Evolutionary conservation across 805 yeast genomes (phyloP), one percentile per base, ranked within the genome.

Genomic region (Saccharomycodes ludwigii): DNA sequence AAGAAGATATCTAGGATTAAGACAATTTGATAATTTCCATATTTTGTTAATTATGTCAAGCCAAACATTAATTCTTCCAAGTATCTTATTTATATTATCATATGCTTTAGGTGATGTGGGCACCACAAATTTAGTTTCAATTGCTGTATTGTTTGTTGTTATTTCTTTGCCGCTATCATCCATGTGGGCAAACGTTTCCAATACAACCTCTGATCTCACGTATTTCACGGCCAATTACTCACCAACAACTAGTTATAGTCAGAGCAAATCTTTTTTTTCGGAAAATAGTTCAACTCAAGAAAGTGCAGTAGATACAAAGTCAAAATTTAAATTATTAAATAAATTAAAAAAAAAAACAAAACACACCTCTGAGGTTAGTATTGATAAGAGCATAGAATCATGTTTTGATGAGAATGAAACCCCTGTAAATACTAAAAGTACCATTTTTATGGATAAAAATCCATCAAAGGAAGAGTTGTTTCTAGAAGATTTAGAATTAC

Each of bases 1-100:
- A 4, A 69, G 98, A 52, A 65, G 84, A 33, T 69, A 59, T 39
- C 52, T 86, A 30, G 98, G 98, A 0, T 59, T 84, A 37, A 73
- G 66, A 47, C 94, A 83, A 49, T 83, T 86, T 47, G 86, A 78
- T 39, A 73, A 81, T 17, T 71, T 81, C 50, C 95, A 84, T 50
- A 72, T 85, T 21, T 56, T 91, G 27, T 56, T 83, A 36, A 77
- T 86, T 33, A 82, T 82, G 88, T 61, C 83, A 1, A 56, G 73
- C 10, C 97, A 91, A 53, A 75, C 94, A 0, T 68, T 86, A 66
- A 52, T 85, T 7, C 58, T 83, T 13, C 96, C 97, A 3, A 71
- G 91, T 0, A 53, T 76, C 8, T 43, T 88, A 30, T 69, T 78
- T 20, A 63, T 84, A 28, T 46, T 75, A 21, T 69, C 76, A 15